Percentiles rank a stretch among this genome's conserved stretches.
Evolutionary conservation across 106 monocot species (phyloP).

Genomic region (Apostasia shenzhenica): DNA sequence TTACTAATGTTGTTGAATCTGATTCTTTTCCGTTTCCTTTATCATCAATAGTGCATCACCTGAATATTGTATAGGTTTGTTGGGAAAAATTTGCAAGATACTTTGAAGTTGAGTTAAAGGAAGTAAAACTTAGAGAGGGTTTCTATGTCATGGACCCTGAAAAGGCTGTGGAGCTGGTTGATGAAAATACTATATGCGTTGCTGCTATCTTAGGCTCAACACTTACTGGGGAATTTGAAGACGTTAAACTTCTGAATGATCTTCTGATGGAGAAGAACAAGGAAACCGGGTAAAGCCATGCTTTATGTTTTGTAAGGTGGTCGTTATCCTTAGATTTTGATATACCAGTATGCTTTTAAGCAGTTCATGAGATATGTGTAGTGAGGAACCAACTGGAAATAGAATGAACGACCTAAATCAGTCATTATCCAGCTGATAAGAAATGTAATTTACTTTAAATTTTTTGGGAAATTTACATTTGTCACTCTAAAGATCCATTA

Average conservation of each 20-base stretch:
- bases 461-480: too few species aligned
- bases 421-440: too few species aligned
- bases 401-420: too few species aligned
- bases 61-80: conserved; percentile 47
- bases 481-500: too few species aligned
- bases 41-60: background rate
- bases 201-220: conserved; percentile 84
- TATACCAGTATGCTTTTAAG: too few species aligned
- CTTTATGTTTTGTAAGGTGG: too few species aligned
- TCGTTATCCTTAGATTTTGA: too few species aligned
- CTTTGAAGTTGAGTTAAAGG: conserved; percentile 88
- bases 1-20: too few species aligned
- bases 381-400: too few species aligned
- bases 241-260: conserved; percentile 68
- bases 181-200: conserved; percentile 75
- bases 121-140: conserved; percentile 69
- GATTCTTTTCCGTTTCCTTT: background rate
- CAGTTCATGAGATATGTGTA: too few species aligned
- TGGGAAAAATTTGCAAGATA: conserved; percentile 99
- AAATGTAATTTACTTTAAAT: too few species aligned
- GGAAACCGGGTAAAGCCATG: conserved; percentile 49
- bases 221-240: conserved; percentile 85
- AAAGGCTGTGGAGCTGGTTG: conserved; percentile 80
- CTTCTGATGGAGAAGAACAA: conserved; percentile 71
- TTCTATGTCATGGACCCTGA: conserved; percentile 71